Conservation (phyloP, 768 basidiomycete genomes). For the Pleurotus eryngii region DNA sequence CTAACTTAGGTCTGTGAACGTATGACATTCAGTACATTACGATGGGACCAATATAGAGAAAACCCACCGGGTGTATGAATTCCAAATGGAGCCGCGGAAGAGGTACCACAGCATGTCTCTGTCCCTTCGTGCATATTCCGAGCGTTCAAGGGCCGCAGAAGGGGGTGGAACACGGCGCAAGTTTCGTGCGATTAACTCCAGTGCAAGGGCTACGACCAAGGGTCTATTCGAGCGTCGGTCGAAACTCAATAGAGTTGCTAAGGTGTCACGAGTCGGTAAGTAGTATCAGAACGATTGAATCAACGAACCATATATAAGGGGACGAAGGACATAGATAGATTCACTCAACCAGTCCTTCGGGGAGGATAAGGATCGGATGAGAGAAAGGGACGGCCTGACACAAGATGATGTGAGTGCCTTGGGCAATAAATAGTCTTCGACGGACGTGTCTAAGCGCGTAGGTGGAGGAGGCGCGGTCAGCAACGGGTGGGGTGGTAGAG, state of each 20-base stretch:
- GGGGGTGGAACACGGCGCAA: constrained; percentile 65
- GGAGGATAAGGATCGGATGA: constrained; percentile 58
- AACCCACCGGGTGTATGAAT: constrained; percentile 65
- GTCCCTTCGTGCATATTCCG: constrained; percentile 82
- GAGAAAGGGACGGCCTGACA: constrained; percentile 67
- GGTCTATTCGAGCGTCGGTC: constrained; percentile 57
- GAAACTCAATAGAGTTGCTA: constrained; percentile 41
- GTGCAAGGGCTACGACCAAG: constrained; percentile 55
- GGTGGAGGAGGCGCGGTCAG: constrained; percentile 48
- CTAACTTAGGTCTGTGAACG: constrained; percentile 66
- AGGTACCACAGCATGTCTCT: constrained; percentile 82
- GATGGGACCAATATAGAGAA: neutral
- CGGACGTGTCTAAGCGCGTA: constrained; percentile 47
- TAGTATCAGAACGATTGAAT: constrained; percentile 5
- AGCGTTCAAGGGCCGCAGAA: constrained; percentile 61
- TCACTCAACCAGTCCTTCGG: constrained; percentile 77
- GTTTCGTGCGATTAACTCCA: constrained; percentile 74
- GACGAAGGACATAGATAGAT: constrained; percentile 65
- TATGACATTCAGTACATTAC: no score
- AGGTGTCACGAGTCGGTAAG: constrained; percentile 10
- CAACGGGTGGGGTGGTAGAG: constrained; percentile 62
- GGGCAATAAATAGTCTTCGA: constrained; percentile 80
- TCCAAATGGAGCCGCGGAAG: constrained; percentile 84
- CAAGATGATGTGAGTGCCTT: constrained; percentile 73
- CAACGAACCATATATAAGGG: constrained; percentile 69